phyloP scores from a whole-genome alignment of 495 filamentous ascomycete species.

The Margaritispora aquatica region DNA sequence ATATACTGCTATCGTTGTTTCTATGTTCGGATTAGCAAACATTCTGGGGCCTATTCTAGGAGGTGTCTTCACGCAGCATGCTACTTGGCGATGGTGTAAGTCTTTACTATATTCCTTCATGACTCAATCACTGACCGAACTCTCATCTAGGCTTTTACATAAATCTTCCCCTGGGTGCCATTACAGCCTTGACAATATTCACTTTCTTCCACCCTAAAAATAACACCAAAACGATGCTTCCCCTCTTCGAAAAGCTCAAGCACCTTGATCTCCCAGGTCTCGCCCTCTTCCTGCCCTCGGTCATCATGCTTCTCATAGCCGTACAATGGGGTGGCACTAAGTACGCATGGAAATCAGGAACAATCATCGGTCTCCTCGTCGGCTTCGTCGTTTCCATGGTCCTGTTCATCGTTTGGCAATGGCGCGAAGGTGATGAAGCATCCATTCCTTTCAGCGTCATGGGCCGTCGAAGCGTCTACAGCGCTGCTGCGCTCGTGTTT shows the following conservation, averaged over 20 bases:
- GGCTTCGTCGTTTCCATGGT: slow-evolving; percentile 38
- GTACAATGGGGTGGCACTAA: slow-evolving; percentile 56
- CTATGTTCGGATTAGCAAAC: slow-evolving; percentile 38
- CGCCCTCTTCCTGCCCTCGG: slow-evolving; percentile 40
- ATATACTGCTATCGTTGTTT: slow-evolving; percentile 38
- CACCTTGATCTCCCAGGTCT: slow-evolving; percentile 49
- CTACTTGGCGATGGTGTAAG: slow-evolving; percentile 41
- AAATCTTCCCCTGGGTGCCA: slow-evolving; percentile 53
- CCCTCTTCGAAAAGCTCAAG: slow-evolving; percentile 26
- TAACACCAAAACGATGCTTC: slow-evolving; percentile 23
- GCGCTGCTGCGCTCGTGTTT: slow-evolving; percentile 4
- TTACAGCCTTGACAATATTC: slow-evolving; percentile 46
- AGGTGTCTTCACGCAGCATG: slow-evolving; percentile 57
- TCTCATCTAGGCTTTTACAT: slow-evolving; percentile 5
- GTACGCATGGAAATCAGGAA: slow-evolving; percentile 42
- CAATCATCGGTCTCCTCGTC: slow-evolving; percentile 40
- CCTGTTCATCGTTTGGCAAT: slow-evolving; percentile 50
- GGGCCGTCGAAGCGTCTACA: slow-evolving; percentile 8
- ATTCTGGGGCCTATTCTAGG: slow-evolving; percentile 50
- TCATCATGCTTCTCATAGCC: slow-evolving; percentile 54
- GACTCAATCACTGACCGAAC: too few relatives aligned
- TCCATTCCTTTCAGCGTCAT: slow-evolving; percentile 11
- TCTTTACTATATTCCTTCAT: too few relatives aligned
- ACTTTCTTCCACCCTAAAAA: slow-evolving; percentile 39
- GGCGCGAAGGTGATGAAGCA: slow-evolving; percentile 16